A percentile compares a stretch with the other conserved stretches of the same genome.
Conservation (phyloP, 108 stramenopile genomes). For the Stephanodiscus triporus region DNA sequence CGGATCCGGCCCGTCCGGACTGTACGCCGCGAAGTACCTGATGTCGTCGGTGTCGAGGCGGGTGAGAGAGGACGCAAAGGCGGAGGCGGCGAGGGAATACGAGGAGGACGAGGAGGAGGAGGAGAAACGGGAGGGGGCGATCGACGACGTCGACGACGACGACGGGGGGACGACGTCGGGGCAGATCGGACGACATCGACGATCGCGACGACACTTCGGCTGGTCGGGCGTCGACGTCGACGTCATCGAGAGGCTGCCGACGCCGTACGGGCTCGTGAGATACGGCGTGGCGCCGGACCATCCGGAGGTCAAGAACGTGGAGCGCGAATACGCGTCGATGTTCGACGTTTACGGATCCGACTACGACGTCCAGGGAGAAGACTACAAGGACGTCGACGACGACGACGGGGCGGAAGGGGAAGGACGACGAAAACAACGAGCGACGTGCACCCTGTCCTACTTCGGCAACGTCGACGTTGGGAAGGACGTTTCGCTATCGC, state of each 20-base stretch:
- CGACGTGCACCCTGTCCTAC: conserved; percentile 26
- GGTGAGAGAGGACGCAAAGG: neutral
- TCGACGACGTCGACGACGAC: neutral
- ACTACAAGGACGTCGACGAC: neutral
- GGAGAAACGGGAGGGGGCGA: neutral
- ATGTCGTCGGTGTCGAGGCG: conserved; percentile 41
- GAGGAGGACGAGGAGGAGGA: neutral
- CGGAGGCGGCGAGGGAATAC: neutral
- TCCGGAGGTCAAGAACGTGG: conserved; percentile 97
- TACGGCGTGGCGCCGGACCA: conserved; percentile 98
- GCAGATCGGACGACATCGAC: too few species aligned
- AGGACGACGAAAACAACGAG: neutral
- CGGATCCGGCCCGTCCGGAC: conserved; percentile 93
- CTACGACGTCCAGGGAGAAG: neutral
- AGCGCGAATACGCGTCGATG: conserved; percentile 87
- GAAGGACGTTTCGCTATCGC: conserved; percentile 60
- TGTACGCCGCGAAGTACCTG: conserved; percentile 97
- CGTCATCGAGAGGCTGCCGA: conserved; percentile 88
- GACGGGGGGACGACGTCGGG: neutral
- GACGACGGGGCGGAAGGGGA: neutral
- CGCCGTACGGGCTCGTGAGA: conserved; percentile 94
- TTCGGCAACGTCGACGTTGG: conserved; percentile 91
- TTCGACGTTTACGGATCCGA: conserved; percentile 25
- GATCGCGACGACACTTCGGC: conserved; percentile 1
- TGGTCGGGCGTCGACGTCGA: conserved; percentile 65